A percentile compares a stretch with the other conserved stretches of the same genome.
Evolutionary conservation across 331 rosid genomes (phyloP).

Genomic region (Pyrus hybrid): DNA sequence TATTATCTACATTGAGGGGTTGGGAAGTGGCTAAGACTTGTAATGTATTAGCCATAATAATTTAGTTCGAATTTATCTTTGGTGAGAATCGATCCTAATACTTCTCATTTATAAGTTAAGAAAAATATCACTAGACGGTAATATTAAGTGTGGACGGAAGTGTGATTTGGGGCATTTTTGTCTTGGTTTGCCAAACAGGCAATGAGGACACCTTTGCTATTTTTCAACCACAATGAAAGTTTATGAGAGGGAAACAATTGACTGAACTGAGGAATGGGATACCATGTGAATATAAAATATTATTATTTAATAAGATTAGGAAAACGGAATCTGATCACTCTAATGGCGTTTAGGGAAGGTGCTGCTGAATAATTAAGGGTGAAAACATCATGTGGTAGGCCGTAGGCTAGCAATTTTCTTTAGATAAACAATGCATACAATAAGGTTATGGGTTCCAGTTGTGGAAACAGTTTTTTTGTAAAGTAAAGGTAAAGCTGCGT

Average conservation of each 20-base stretch:
- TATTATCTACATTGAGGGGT: no score
- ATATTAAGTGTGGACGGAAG: no score
- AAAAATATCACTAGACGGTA: no score
- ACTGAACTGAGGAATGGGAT: constrained; percentile 7
- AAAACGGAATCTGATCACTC: background rate
- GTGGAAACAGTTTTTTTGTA: no score
- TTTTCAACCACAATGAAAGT: constrained; percentile 31
- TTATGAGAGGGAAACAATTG: constrained; percentile 14
- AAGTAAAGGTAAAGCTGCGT: no score
- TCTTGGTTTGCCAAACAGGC: constrained; percentile 39
- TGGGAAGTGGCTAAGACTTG: no score
- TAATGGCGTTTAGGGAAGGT: background rate
- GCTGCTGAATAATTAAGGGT: background rate
- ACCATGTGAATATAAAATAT: constrained; percentile 1
- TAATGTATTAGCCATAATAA: no score
- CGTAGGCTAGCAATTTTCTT: background rate
- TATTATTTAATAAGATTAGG: background rate
- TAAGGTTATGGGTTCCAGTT: accelerated
- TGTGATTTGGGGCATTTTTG: no score
- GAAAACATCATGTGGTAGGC: background rate
- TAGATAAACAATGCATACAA: no score
- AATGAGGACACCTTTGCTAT: constrained; percentile 31
- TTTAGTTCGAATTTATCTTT: no score
- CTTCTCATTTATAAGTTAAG: no score
- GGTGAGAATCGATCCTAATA: accelerated